Conservation (phyloP, 75 land plant genomes). For the Selaginella moellendorffii region DNA sequence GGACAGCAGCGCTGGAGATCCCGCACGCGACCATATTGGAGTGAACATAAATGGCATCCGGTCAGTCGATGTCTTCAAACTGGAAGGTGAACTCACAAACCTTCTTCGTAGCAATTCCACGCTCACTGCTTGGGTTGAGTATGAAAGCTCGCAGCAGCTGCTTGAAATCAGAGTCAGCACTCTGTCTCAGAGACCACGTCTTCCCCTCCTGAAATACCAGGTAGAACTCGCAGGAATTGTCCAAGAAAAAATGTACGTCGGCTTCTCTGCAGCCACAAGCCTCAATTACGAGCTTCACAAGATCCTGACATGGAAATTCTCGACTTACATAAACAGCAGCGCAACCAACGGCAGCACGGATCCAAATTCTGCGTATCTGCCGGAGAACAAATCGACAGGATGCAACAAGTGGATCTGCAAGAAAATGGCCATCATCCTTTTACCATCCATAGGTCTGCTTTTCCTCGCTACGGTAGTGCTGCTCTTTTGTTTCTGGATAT, state of each 20-base stretch:
- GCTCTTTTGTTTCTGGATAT: not conserved
- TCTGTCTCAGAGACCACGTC: not conserved
- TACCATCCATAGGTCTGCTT: not conserved
- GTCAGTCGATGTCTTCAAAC: slow-evolving; percentile 11
- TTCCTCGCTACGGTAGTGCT: not conserved
- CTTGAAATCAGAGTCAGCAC: not conserved
- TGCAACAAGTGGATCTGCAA: not conserved
- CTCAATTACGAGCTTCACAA: not conserved
- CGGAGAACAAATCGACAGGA: not conserved
- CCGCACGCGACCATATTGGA: slow-evolving; percentile 35
- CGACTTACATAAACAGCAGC: not conserved
- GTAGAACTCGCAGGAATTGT: not conserved
- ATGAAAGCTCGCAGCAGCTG: not conserved
- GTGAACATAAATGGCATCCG: slow-evolving; percentile 32
- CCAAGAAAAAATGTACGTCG: not conserved
- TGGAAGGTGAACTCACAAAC: not conserved
- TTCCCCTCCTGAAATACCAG: not conserved
- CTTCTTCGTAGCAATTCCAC: not conserved
- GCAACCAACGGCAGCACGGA: not conserved
- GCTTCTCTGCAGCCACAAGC: not conserved
- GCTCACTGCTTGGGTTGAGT: not conserved
- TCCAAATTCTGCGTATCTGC: not conserved
- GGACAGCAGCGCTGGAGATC: slow-evolving; percentile 22
- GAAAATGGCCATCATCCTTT: not conserved
- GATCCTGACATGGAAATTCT: not conserved